These are phyloP conservation scores for Bassia scoparia DNA, from an alignment of 148 eudicot species.

Conservation along the genomic window DNA sequence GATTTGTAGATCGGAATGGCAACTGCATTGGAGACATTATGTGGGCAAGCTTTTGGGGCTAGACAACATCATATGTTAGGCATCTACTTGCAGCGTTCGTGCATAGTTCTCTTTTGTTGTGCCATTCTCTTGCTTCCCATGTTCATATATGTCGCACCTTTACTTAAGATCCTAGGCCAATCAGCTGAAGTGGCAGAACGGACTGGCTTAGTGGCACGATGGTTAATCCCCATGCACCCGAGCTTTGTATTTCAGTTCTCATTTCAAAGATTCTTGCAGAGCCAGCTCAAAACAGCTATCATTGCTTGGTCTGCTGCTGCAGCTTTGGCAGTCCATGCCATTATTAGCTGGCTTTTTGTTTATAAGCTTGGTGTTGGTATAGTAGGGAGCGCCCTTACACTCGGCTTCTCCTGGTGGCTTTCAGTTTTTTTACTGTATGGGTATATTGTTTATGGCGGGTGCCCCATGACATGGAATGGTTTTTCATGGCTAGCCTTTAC, in stretches of 20 bases:
- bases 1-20: slow-evolving; percentile 43
- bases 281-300: slow-evolving; percentile 49
- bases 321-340: slow-evolving; percentile 39
- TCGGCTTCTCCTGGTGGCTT: slow-evolving; percentile 52
- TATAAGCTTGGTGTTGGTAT: slow-evolving; percentile 46
- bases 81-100: slow-evolving; percentile 46
- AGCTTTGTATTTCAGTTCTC: slow-evolving; percentile 59
- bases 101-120: slow-evolving; percentile 29
- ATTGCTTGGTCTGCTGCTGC: slow-evolving; percentile 44
- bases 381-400: slow-evolving; percentile 43
- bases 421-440: slow-evolving; percentile 36
- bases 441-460: slow-evolving; percentile 46
- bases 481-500: slow-evolving; percentile 54
- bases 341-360: slow-evolving; percentile 53
- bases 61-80: slow-evolving; percentile 40
- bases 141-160: slow-evolving; percentile 32
- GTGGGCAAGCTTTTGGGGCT: slow-evolving; percentile 54
- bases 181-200: slow-evolving; percentile 31
- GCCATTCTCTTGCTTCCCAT: slow-evolving; percentile 35
- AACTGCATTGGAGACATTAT: slow-evolving; percentile 46
- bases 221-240: slow-evolving; percentile 41
- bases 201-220: slow-evolving; percentile 31
- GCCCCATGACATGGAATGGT: slow-evolving; percentile 61
- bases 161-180: slow-evolving; percentile 33
- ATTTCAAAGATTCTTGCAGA: slow-evolving; percentile 48